phyloP scores from a whole-genome alignment of 345 rosid species.

The Ceriops decandra region DNA sequence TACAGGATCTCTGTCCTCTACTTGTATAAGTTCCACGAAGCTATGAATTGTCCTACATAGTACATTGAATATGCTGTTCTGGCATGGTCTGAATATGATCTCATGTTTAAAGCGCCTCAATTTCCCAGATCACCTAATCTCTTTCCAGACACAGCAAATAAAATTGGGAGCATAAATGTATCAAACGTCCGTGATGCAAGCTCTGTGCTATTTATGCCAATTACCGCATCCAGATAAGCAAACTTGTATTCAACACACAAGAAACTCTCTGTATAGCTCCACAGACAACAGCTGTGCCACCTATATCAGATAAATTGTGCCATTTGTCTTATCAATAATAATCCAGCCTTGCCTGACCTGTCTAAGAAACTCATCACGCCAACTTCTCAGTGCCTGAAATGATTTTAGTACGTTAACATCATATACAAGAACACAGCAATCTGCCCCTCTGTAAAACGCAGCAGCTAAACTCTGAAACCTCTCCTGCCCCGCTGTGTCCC shows the following conservation, averaged over 20 bases:
- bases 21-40: background rate
- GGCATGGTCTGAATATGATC: background rate
- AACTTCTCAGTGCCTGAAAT: constrained; percentile 59
- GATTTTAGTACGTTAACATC: constrained; percentile 64
- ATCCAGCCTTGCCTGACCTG: constrained; percentile 41
- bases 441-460: constrained; percentile 88
- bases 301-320: too few relatives aligned
- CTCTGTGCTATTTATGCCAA: too few relatives aligned
- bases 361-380: constrained; percentile 71
- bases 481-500: constrained; percentile 99
- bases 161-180: too few relatives aligned
- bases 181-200: too few relatives aligned
- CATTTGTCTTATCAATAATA: too few relatives aligned
- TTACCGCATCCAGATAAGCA: too few relatives aligned
- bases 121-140: too few relatives aligned
- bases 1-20: background rate
- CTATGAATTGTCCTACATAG: background rate
- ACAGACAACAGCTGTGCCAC: too few relatives aligned
- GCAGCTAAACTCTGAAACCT: constrained; percentile 84
- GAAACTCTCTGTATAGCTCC: too few relatives aligned
- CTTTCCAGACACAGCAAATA: too few relatives aligned
- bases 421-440: constrained; percentile 74
- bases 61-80: background rate
- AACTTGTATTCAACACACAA: too few relatives aligned
- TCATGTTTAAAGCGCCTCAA: background rate